Percentiles rank a stretch among this genome's conserved stretches.
These are phyloP conservation scores for Xylariomycetidae sp. DNA, from an alignment of 2,329 filamentous ascomycete genomes.

Conservation along the genomic window DNA sequence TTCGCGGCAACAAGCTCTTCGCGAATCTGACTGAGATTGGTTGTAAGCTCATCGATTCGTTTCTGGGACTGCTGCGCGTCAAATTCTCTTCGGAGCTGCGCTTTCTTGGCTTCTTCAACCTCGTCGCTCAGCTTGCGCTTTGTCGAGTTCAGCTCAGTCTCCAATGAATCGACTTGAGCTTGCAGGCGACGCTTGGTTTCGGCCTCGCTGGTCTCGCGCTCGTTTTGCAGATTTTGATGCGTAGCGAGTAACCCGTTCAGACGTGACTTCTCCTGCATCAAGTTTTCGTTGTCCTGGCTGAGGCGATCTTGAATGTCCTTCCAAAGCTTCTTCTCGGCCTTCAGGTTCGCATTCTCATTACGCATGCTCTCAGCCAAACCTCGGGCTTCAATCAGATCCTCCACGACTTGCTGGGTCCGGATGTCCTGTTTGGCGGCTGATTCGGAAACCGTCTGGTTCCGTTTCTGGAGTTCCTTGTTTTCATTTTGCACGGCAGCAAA, in stretches of 20 bases:
- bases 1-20: conserved; percentile 84
- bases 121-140: conserved; percentile 83
- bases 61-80: conserved; percentile 84
- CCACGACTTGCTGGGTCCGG: conserved; percentile 82
- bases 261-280: conserved; percentile 77
- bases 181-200: conserved; percentile 79
- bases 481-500: conserved; percentile 78
- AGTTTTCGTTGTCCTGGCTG: conserved; percentile 77
- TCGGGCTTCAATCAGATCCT: conserved; percentile 84
- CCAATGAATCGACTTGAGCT: conserved; percentile 68
- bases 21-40: conserved; percentile 70
- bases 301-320: conserved; percentile 88
- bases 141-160: conserved; percentile 68
- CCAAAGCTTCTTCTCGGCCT: conserved; percentile 91
- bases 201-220: conserved; percentile 77
- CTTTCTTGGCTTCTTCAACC: conserved; percentile 76
- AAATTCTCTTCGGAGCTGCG: conserved; percentile 78
- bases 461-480: conserved; percentile 80
- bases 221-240: conserved; percentile 84
- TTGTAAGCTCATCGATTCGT: conserved; percentile 84
- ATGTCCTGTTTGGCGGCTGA: conserved; percentile 85
- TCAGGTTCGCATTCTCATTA: conserved; percentile 86
- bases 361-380: conserved; percentile 79
- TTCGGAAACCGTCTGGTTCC: conserved; percentile 70
- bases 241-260: conserved; percentile 78